Conservation (phyloP, 345 rosid genomes). For the Lagerstroemia speciosa region DNA sequence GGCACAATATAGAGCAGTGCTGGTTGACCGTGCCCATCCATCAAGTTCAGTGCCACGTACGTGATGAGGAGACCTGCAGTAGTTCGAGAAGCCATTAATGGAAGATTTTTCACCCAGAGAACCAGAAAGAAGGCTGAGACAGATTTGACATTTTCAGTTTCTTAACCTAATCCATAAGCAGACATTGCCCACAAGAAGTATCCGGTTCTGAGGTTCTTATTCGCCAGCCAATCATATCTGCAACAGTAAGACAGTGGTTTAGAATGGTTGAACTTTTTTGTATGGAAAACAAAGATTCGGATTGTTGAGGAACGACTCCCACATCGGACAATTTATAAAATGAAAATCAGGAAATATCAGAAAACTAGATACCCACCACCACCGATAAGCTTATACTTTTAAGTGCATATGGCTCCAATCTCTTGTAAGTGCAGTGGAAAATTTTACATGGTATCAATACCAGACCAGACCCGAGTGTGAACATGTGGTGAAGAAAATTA, state of each 20-base stretch:
- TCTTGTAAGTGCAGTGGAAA: no score
- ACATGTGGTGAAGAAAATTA: no score
- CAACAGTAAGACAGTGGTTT: slow-evolving; percentile 1
- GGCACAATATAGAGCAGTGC: slow-evolving; percentile 94
- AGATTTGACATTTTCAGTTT: background rate
- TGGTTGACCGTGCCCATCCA: slow-evolving; percentile 96
- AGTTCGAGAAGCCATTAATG: background rate
- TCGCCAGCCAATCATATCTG: slow-evolving; percentile 92
- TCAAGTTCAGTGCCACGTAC: slow-evolving; percentile 80
- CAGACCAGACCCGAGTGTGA: no score
- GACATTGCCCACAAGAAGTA: slow-evolving; percentile 92
- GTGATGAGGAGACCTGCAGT: slow-evolving; percentile 83
- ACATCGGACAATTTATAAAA: no score
- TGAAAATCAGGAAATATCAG: no score
- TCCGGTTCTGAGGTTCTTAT: slow-evolving; percentile 73
- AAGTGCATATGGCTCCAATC: no score
- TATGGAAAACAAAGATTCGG: no score
- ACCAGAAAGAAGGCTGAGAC: background rate
- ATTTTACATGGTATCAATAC: no score
- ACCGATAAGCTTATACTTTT: no score
- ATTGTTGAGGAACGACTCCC: no score
- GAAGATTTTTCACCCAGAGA: background rate
- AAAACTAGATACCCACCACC: no score
- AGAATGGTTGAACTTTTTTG: background rate
- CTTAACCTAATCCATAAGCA: slow-evolving; percentile 84